Evolutionary conservation across 1,139 yeast genomes (phyloP), one percentile per base, ranked within the genome.

Genomic region (Saccharomycopsis hybrid): DNA sequence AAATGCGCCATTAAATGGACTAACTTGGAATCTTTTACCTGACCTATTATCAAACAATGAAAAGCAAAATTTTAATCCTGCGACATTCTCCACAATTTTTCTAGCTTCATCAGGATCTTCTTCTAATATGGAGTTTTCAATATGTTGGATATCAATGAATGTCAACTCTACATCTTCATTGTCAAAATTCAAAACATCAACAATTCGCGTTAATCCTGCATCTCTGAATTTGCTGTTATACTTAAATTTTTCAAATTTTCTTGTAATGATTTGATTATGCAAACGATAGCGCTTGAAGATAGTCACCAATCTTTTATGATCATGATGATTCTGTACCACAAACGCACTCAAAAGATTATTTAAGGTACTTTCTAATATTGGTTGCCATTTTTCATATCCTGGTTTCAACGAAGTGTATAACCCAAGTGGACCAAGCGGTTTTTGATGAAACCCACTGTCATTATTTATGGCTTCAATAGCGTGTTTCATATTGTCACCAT

Each of bases 381-480:
- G 74, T 5, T 75, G 68, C 90, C 90, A 90, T 41, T 72, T 64
- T n/a, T 71, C 67, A 56, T 67, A 77, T 25, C 74, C 78, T 1
- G 66, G 62, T 57, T 79, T 85, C 13, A 92, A 69, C 7, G 76
- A 71, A 2, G 89, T 71, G 53, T 69, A 69, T 5, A 72, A 59
- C 0, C 97, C 97, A 1, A 90, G 54, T 0, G 99, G 99, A 0
- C 98, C 98, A n/a, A 85, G 64, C 0, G 95, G 95, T 27, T 58
- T 60, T 2, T 62, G 57, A 25, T 69, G 71, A 72, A 85, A 68
- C 49, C 61, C 35, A 44, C 56, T 39, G 28, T 62, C 54, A 41
- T 59, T 52, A 5, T 61, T 57, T 9, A 86, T 76, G 1, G 68
- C 76, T 1, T 59, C 56, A 7, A 83, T 59, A 5, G 79, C 65